Evolutionary conservation across 306 rosid species (phyloP), one percentile per base, ranked within the genome.

Genomic region (Albizia julibrissin): DNA sequence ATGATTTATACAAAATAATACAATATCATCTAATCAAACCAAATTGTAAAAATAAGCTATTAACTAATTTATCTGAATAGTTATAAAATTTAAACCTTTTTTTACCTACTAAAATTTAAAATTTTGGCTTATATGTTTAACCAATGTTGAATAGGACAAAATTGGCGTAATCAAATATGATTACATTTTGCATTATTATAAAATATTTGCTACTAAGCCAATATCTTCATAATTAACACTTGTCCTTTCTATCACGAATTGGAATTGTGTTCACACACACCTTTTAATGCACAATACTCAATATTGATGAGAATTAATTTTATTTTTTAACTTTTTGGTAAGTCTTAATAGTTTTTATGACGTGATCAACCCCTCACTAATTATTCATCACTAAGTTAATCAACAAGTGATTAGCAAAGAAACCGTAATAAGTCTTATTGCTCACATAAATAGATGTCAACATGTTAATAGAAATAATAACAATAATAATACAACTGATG

Each of bases 171-270:
- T 58, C 15, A 39, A 19, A 44, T 37, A 84, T 84, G 56, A 84
- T 84, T 73, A n/a, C n/a, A n/a, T 18, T 58, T 37, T 8, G 49
- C 81, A 44, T 46, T 43, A 13, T 79, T 65, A 74, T 84, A 81
- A 84, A 83, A 75, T 77, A 74, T 74, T 68, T 74, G 80, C 61
- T 78, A 67, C 34, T 39, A 24, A 33, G 87, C 79, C 77, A 56
- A 79, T 39, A 56, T 58, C 78, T 33, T 37, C 62, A 66, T 65
- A 8, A 83, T 72, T 26, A 26, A 29, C 46, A n/a, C 12, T 70
- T 54, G 18, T 22, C 42, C 50, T 40, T 16, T 39, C 27, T 58
- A 22, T 76, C 3, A 19, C 49, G 8, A 75, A 37, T 75, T 15
- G 37, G 44, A 26, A 61, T 43, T 21, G 62, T 43, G n/a, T 43